phyloP scores from a whole-genome alignment of 2,329 filamentous ascomycete genomes.

The Mariannaea elegans region DNA sequence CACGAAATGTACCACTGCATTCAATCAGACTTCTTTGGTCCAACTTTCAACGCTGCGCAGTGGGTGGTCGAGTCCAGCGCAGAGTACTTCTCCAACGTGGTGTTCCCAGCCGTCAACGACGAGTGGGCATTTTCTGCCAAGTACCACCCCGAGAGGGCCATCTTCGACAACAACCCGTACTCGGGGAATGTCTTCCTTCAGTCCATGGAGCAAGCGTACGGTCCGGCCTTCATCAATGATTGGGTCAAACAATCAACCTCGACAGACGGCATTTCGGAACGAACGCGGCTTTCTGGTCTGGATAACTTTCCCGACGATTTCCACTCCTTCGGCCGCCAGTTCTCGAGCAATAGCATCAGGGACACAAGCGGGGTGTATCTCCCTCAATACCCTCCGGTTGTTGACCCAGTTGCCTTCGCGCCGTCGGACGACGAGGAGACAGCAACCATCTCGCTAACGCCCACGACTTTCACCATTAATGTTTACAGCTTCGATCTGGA shows the following conservation, averaged over 20 bases:
- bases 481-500: too few species aligned
- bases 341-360: constrained; percentile 7
- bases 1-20: constrained; percentile 19
- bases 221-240: constrained; percentile 11
- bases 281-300: neutral
- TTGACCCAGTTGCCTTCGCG: neutral
- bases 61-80: constrained; percentile 14
- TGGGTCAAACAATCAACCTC: constrained; percentile 12
- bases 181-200: constrained; percentile 9
- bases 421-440: neutral
- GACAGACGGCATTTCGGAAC: neutral
- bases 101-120: constrained; percentile 5
- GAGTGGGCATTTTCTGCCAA: neutral
- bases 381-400: neutral
- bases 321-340: constrained; percentile 7
- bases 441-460: neutral
- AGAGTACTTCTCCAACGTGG: constrained; percentile 16
- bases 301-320: constrained; percentile 9
- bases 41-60: neutral
- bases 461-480: too few species aligned
- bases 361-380: constrained; percentile 1
- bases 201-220: constrained; percentile 4
- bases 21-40: neutral
- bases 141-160: constrained; percentile 4
- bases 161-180: constrained; percentile 10